Conservation (phyloP, 768 basidiomycete genomes). For the Lactarius deliciosus region DNA sequence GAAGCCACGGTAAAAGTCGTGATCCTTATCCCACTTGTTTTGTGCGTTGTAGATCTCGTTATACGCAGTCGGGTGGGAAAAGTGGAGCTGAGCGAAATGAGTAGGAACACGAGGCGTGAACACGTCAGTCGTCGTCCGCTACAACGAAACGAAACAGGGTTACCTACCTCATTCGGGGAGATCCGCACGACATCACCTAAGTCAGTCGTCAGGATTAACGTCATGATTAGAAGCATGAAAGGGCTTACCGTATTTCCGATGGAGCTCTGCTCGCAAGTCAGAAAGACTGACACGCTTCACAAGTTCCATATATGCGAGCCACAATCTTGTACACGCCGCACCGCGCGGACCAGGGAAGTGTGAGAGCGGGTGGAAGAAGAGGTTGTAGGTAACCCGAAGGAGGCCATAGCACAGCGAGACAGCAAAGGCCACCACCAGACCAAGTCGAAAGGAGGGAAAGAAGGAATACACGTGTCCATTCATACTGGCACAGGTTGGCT, state of each 20-base stretch:
- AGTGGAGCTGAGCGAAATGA: constrained; percentile 16
- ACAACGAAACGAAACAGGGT: no score
- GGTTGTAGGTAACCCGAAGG: constrained; percentile 9
- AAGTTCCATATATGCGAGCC: constrained; percentile 26
- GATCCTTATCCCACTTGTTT: constrained; percentile 41
- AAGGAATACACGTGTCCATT: background rate
- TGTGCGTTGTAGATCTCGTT: constrained; percentile 24
- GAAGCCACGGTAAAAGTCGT: constrained; percentile 41
- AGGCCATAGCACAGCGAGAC: constrained; percentile 3
- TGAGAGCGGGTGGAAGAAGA: constrained; percentile 23
- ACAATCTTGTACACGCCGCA: constrained; percentile 21
- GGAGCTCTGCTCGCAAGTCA: constrained; percentile 17
- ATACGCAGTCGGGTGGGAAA: constrained; percentile 16
- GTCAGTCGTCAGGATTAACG: background rate
- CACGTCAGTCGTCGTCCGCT: background rate
- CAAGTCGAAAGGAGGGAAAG: constrained; percentile 7
- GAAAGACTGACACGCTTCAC: constrained; percentile 14
- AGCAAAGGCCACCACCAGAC: background rate
- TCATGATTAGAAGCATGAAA: background rate
- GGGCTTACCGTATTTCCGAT: constrained; percentile 17
- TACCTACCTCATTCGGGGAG: constrained; percentile 21
- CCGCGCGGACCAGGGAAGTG: constrained; percentile 24
- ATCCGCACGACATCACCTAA: constrained; percentile 23
- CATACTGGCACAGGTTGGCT: background rate
- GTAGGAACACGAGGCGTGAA: background rate